Evolutionary conservation across 257 asterid genomes (phyloP), one percentile per base, ranked within the genome.

Genomic region (Henckelia pumila): DNA sequence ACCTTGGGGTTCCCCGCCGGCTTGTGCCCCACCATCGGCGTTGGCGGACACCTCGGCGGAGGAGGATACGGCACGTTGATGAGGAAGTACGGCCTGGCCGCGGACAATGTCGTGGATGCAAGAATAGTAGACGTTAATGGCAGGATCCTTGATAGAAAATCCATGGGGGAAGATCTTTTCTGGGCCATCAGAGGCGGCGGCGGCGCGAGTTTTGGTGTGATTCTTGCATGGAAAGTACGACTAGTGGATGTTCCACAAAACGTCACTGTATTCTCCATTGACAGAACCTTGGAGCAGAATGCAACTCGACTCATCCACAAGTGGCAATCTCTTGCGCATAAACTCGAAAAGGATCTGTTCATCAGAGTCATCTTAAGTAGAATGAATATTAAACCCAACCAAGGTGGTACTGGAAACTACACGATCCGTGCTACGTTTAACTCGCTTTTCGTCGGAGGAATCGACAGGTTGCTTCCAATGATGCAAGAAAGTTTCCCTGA

Each of bases 111-210:
- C 3, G 65, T 80, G 1, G 80, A 81, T 53, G 85, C 82, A 1
- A 62, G 59, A 1, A 8, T 75, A 21, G 52, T 75, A 7, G 77
- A 80, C 8, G 84, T 53, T 11, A 44, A 67, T 2, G 84, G 84
- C 1, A 76, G 63, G 6, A 74, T 74, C 8, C 75, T 76, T 0
- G 67, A 77, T 28, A 35, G 78, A 16, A 21, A 67, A 61, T 63
- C 77, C 11, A 80, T 76, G 84, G 81, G 81, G 0, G 78, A 72
- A 20, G 78, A 66, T 9, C 69, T 76, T 26, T 79, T 73, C 70
- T 79, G 79, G 81, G 81, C 81, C 7, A 76, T 73, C 6, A 56
- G 79, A 47, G 84, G 81, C 2, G 84, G 81, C 2, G 79, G 81
- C 0, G 80, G 73, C 2, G 78, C 78, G 7, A 80, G 82, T 65